A percentile compares a stretch with the other conserved stretches of the same genome.
Evolutionary conservation across 176 grass and related monocot genomes (phyloP).

Genomic region (Otatea glauca): DNA sequence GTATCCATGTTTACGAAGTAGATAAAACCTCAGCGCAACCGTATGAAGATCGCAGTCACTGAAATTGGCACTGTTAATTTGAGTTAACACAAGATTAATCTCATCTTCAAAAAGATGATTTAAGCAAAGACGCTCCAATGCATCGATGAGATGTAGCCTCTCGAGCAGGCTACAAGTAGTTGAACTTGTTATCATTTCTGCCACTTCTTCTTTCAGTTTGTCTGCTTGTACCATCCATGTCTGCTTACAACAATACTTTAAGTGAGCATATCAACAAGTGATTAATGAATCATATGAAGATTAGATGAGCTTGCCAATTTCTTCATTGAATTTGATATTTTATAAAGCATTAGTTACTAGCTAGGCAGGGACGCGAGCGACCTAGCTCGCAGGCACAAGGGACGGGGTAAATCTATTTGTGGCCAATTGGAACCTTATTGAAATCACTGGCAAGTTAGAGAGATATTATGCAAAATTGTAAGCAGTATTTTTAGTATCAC

Average conservation of each 20-base stretch:
- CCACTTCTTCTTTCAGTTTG: conserved; percentile 5
- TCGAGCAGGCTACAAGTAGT: neutral
- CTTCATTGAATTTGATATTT: neutral
- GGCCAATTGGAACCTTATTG: no score
- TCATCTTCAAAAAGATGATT: conserved; percentile 7
- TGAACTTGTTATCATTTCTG: conserved; percentile 5
- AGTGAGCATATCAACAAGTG: neutral
- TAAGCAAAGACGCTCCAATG: neutral
- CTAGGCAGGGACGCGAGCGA: no score
- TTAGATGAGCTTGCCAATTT: neutral
- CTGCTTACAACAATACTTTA: neutral
- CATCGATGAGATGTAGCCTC: neutral
- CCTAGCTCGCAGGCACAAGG: no score
- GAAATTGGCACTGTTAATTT: neutral
- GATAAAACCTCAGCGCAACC: neutral
- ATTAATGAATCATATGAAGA: neutral
- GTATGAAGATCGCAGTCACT: conserved; percentile 19
- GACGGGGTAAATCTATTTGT: no score
- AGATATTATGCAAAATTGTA: no score
- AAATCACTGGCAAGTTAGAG: no score
- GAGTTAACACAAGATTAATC: neutral
- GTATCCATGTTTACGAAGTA: conserved; percentile 28
- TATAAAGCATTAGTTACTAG: no score
- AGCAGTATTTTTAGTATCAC: no score
- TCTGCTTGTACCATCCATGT: conserved; percentile 7